phyloP scores from a whole-genome alignment of 192 early-diverging fungal species.

The Backusella westeae region DNA sequence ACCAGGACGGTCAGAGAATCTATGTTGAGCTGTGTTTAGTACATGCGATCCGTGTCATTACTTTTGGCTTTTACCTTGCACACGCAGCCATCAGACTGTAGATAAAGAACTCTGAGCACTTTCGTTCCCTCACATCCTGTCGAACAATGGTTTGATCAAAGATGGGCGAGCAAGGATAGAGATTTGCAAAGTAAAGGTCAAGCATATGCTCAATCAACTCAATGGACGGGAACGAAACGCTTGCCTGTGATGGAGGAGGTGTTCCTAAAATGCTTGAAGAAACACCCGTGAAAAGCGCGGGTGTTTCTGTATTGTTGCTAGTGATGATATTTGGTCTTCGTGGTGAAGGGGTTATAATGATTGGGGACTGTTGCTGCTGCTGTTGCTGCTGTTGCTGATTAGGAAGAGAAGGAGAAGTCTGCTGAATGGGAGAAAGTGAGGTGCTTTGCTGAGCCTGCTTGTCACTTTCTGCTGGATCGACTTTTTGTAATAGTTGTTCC shows the following conservation, averaged over 20 bases:
- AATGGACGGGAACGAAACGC: conserved; percentile 30
- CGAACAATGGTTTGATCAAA: conserved; percentile 49
- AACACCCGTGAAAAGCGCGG: not conserved
- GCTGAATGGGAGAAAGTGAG: not conserved
- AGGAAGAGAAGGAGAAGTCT: not conserved
- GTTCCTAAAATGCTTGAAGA: not conserved
- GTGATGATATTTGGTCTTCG: not conserved
- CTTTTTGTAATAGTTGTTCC: conserved; percentile 61
- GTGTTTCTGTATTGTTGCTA: not conserved
- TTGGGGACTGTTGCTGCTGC: not conserved
- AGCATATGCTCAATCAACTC: conserved; percentile 51
- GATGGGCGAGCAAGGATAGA: conserved; percentile 45
- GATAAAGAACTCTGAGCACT: conserved; percentile 44
- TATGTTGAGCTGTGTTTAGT: not conserved
- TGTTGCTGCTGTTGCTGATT: not conserved
- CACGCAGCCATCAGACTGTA: conserved; percentile 42
- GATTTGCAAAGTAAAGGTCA: conserved; percentile 45
- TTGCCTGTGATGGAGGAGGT: not conserved
- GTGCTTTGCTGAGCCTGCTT: not conserved
- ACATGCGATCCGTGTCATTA: not conserved
- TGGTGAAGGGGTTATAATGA: not conserved
- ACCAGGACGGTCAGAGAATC: conserved; percentile 46
- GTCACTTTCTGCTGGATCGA: not conserved
- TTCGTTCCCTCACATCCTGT: conserved; percentile 40
- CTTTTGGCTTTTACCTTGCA: conserved; percentile 34